These are phyloP conservation scores for Colletotrichum cereale DNA, from an alignment of 2,329 filamentous ascomycete species.

Conservation along the genomic window DNA sequence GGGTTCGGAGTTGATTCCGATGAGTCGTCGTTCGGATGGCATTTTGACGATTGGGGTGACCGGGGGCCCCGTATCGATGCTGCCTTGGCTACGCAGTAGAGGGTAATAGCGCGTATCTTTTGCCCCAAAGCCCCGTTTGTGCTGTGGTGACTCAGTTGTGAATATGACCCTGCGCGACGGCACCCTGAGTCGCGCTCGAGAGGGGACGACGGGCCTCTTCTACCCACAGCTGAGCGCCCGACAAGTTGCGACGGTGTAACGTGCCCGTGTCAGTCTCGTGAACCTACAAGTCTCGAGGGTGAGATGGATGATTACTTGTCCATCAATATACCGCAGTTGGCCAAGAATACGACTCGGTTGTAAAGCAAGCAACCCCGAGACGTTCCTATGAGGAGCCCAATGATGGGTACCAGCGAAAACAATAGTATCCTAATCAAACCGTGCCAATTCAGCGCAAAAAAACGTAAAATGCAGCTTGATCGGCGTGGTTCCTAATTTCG, in stretches of 20 bases:
- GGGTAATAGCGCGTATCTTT: neutral
- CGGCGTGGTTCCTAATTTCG: no score
- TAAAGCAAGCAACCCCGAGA: neutral
- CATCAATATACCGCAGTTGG: no score
- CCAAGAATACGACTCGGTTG: neutral
- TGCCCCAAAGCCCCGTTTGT: neutral
- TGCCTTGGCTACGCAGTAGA: neutral
- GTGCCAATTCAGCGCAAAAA: neutral
- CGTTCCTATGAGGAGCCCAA: neutral
- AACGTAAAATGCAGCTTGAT: no score
- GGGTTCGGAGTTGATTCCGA: neutral
- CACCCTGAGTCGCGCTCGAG: neutral
- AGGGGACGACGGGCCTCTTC: neutral
- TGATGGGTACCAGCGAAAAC: neutral
- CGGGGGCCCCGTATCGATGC: neutral
- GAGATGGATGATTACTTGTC: neutral
- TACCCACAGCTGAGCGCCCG: neutral
- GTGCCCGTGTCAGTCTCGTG: neutral
- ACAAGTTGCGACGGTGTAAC: neutral
- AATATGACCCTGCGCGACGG: neutral
- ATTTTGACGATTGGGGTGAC: neutral
- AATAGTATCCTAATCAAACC: neutral
- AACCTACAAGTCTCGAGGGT: neutral
- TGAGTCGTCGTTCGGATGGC: slow-evolving; percentile 12
- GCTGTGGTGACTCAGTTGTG: neutral